These are phyloP conservation scores for Puccinia hordei DNA, from an alignment of 1,284 basidiomycete species.

Conservation along the genomic window DNA sequence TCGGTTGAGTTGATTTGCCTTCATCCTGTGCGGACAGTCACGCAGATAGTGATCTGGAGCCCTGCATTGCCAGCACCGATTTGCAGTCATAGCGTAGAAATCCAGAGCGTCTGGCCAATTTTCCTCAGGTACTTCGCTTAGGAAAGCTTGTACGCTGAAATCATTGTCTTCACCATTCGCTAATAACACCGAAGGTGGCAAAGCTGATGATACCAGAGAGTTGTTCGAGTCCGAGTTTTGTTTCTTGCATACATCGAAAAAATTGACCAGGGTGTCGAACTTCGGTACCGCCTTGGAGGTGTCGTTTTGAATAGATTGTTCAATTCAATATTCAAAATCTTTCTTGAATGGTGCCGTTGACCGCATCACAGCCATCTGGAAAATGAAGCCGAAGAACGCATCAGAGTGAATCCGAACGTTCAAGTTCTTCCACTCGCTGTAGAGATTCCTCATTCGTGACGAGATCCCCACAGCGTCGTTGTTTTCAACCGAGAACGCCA, in stretches of 20 bases:
- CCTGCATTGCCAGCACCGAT: not conserved
- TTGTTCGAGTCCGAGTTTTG: not conserved
- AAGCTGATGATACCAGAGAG: no score
- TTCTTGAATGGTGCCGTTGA: not conserved
- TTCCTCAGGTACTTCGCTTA: not conserved
- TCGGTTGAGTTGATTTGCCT: no score
- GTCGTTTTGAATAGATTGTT: not conserved
- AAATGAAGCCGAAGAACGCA: not conserved
- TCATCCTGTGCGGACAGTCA: not conserved
- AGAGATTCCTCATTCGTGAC: not conserved
- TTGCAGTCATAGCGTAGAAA: not conserved
- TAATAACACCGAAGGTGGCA: not conserved
- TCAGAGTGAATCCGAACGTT: not conserved
- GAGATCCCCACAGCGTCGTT: not conserved
- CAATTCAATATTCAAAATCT: not conserved
- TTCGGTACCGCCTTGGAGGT: not conserved
- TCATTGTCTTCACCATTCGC: not conserved
- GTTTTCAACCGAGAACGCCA: not conserved
- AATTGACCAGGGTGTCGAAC: not conserved
- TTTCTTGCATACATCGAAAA: not conserved
- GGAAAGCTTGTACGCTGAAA: not conserved
- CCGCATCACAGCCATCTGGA: not conserved
- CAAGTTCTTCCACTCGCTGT: not conserved
- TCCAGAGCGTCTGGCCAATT: not conserved
- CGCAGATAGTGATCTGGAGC: not conserved